Conservation (phyloP, 2,329 filamentous ascomycete species). For the Thielaviopsis populi region DNA sequence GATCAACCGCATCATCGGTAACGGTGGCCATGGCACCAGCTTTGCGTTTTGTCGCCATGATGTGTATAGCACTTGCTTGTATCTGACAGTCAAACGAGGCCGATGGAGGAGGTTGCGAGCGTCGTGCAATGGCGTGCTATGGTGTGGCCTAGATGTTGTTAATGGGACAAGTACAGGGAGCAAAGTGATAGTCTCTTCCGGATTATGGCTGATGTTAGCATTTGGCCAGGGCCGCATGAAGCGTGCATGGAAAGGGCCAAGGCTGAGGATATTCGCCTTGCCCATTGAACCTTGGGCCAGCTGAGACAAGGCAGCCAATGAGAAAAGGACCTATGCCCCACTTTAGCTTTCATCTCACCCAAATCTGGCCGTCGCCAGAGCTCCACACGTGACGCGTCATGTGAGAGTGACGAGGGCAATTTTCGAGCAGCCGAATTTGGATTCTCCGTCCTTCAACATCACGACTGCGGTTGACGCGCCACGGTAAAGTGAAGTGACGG, state of each 20-base stretch:
- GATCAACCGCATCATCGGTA: constrained; percentile 73
- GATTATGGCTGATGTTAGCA: neutral
- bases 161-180: neutral
- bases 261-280: neutral
- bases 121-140: neutral
- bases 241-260: neutral
- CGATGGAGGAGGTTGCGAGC: neutral
- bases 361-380: neutral
- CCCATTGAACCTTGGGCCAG: neutral
- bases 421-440: constrained; percentile 12
- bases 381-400: constrained; percentile 10
- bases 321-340: neutral
- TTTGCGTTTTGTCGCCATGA: constrained; percentile 90
- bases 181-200: neutral
- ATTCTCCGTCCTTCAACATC: constrained; percentile 10
- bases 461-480: constrained; percentile 10
- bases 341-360: neutral
- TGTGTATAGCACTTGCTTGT: constrained; percentile 17
- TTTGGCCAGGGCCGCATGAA: neutral
- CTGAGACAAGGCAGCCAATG: constrained; percentile 13
- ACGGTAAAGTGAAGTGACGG: neutral
- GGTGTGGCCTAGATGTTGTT: neutral
- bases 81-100: neutral
- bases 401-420: constrained; percentile 13
- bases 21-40: constrained; percentile 29